Conservation (phyloP, 2,329 filamentous ascomycete species). For the Ceratocystis harringtonii region DNA sequence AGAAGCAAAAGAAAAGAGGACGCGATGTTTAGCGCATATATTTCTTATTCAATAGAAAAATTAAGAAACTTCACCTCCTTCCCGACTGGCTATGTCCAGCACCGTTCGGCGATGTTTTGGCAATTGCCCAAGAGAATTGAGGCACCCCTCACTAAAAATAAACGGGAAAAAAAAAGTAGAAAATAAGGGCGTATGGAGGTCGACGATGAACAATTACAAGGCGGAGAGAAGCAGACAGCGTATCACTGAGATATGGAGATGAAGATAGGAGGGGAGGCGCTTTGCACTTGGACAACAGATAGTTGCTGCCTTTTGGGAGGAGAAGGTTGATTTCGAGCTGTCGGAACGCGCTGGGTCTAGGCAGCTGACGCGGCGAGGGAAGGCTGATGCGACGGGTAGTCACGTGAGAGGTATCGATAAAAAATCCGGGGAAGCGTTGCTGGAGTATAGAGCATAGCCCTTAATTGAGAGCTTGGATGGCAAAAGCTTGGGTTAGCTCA, state of each 20-base stretch:
- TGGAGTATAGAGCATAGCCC: no score
- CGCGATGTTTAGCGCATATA: neutral
- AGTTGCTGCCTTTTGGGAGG: neutral
- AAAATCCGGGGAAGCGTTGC: neutral
- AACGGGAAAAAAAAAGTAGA: neutral
- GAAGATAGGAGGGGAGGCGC: neutral
- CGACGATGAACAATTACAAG: neutral
- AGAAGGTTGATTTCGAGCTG: neutral
- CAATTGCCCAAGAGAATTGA: neutral
- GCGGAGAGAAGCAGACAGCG: neutral
- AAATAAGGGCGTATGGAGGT: neutral
- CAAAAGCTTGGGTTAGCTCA: neutral
- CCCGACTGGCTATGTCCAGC: neutral
- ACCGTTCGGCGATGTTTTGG: neutral
- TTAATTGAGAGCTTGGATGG: neutral
- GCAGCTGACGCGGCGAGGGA: slow-evolving; percentile 10
- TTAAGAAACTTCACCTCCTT: neutral
- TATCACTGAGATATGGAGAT: neutral
- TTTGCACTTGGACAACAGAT: neutral
- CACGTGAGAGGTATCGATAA: neutral
- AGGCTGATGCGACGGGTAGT: slow-evolving; percentile 3
- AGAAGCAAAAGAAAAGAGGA: neutral
- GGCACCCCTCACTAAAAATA: neutral
- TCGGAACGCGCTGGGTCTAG: slow-evolving; percentile 3
- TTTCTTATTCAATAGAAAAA: neutral